These are phyloP conservation scores for Arabidopsis suecica DNA, from an alignment of 345 rosid species.

Conservation along the genomic window DNA sequence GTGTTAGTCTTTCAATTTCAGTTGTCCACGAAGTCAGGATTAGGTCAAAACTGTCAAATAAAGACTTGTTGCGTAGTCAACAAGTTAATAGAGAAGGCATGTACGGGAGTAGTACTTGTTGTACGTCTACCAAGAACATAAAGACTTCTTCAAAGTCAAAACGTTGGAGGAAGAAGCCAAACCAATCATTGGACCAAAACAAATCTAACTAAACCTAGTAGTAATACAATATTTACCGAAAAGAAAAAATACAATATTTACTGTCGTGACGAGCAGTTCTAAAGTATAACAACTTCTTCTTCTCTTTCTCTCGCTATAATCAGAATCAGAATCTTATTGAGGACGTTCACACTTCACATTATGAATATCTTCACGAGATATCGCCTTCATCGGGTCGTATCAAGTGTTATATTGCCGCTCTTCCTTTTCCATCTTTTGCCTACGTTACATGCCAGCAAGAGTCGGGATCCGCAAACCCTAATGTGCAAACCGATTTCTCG, in stretches of 20 bases:
- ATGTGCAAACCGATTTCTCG: not conserved
- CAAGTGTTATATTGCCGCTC: slow-evolving; percentile 5
- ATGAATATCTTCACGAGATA: slow-evolving; percentile 22
- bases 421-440: slow-evolving; percentile 27
- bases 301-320: not conserved
- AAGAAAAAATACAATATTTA: slow-evolving; percentile 13
- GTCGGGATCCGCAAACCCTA: not conserved
- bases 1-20: too few relatives aligned
- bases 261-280: slow-evolving; percentile 20
- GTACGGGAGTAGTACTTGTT: not conserved
- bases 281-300: not conserved
- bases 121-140: not conserved
- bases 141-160: slow-evolving; percentile 31
- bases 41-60: not conserved
- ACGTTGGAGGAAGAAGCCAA: slow-evolving; percentile 17
- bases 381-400: not conserved
- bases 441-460: slow-evolving; percentile 26
- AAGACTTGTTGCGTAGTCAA: not conserved
- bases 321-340: too few relatives aligned
- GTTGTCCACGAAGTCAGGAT: not conserved
- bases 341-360: not conserved
- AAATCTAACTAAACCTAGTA: slow-evolving; percentile 6
- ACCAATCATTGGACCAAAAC: slow-evolving; percentile 3
- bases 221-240: not conserved
- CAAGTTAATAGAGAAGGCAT: slow-evolving; percentile 7